Evolutionary conservation across 2,329 filamentous ascomycete species (phyloP), one percentile per base, ranked within the genome.

Genomic region (Penicillium sp.): DNA sequence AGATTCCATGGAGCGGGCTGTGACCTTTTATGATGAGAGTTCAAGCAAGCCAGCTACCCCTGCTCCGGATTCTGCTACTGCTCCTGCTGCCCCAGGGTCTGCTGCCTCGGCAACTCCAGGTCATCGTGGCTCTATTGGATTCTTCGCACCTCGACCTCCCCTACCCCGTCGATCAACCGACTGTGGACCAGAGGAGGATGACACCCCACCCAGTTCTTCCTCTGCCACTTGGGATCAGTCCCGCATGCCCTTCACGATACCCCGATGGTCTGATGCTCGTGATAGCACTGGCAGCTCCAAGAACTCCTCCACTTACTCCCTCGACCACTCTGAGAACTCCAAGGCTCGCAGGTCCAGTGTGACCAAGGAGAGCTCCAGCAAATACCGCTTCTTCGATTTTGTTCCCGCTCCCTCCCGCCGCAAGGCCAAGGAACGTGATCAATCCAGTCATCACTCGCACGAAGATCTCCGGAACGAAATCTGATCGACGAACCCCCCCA

Each of bases 301-400:
- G 27, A 79, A 80, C 55, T 79, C 77, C 3, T 80, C 78, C 7
- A 78, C 75, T 0, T 77, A 79, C 55, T 77, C 76, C 4, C 67
- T 78, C 35, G 77, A 80, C 39, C 73, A 73, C 39, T 62, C 70
- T 2, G 75, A 78, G 16, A 62, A 57, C 49, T 63, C 70, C 44
- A 77, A 72, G 53, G 69, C 66, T 29, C 74, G 72, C 55, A 67
- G 74, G 60, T 70, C 72, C 51, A 78, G 70, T 53, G 71, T 75
- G 42, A 74, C 69, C 45, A 73, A 72, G 51, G 76, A 77, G 53
- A 65, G 70, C 2, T 69, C 72, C 19, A 73, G 70, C 59, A 78
- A 77, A 67, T 75, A 77, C 55, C 71, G 77, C 33, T 71, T 79
- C 58, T 76, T 80, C 57, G 77, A 79, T 54, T 74, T 79, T 58